Evolutionary conservation across 2,329 filamentous ascomycete species (phyloP).

Genomic region (Fonsecaea pedrosoi): DNA sequence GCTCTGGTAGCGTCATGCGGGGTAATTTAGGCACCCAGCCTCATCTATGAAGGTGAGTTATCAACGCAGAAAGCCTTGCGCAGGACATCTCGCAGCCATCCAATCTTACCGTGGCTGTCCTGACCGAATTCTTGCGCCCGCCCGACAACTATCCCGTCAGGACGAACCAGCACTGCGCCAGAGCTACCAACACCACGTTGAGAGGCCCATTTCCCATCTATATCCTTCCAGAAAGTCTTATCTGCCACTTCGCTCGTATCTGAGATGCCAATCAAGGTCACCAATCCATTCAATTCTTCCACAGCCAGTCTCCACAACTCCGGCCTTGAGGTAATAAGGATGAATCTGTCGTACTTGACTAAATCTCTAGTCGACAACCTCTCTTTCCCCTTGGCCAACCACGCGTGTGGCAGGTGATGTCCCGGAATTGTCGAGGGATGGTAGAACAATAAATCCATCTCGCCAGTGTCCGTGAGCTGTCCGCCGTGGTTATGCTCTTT

Average conservation of each 20-base stretch:
- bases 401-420: conserved; percentile 45
- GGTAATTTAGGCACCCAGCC: not conserved
- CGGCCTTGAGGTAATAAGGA: conserved; percentile 31
- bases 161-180: conserved; percentile 44
- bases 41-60: not conserved
- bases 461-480: conserved; percentile 36
- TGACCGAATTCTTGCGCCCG: conserved; percentile 23
- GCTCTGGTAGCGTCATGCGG: not conserved
- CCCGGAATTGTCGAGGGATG: conserved; percentile 43
- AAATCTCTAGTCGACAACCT: conserved; percentile 41
- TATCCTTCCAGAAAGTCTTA: conserved; percentile 28
- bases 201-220: conserved; percentile 35
- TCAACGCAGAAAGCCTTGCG: conserved; percentile 5
- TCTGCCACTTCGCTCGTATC: conserved; percentile 1
- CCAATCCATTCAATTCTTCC: conserved; percentile 5
- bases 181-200: conserved; percentile 31
- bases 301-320: conserved; percentile 12
- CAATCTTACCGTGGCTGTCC: not conserved
- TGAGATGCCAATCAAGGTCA: conserved; percentile 15
- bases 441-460: conserved; percentile 37
- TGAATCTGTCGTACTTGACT: conserved; percentile 34
- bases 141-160: conserved; percentile 46
- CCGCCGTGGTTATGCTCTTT: conserved; percentile 37
- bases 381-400: conserved; percentile 36
- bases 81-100: conserved; percentile 17